phyloP scores from a whole-genome alignment of 129 eudicot genomes.

The Solidago caesia region DNA sequence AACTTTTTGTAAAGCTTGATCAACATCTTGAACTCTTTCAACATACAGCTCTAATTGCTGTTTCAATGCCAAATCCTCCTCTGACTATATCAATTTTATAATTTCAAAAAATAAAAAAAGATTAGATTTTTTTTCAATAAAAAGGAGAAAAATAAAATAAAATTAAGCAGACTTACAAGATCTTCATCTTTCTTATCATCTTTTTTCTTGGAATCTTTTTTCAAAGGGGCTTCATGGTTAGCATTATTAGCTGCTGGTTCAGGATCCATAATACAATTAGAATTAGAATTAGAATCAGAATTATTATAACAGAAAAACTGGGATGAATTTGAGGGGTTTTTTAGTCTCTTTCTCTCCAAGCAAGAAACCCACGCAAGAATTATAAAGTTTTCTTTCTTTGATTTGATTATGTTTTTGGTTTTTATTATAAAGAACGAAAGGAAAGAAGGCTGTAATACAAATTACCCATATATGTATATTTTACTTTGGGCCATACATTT shows the following conservation, averaged over 20 bases:
- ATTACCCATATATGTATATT: no score
- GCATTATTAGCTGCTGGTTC: constrained; percentile 29
- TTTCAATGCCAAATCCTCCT: constrained; percentile 88
- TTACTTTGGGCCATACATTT: no score
- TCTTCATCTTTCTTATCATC: constrained; percentile 87
- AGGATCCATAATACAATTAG: constrained; percentile 40
- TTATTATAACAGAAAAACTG: no score
- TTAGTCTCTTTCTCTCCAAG: no score
- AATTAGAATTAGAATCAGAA: neutral
- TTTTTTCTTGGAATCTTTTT: constrained; percentile 78
- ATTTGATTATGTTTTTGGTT: no score
- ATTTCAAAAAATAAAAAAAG: constrained; percentile 12
- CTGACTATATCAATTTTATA: constrained; percentile 48
- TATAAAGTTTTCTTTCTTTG: no score
- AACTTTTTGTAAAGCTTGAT: constrained; percentile 67
- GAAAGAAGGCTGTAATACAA: no score
- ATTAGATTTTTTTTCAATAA: neutral
- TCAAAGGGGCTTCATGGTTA: constrained; percentile 45
- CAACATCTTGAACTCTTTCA: constrained; percentile 80
- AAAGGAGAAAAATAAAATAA: neutral
- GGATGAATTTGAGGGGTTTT: no score
- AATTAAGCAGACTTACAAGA: constrained; percentile 53
- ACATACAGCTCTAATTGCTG: constrained; percentile 86
- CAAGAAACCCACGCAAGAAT: no score
- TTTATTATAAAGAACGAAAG: no score